Percentiles rank a stretch among this genome's conserved stretches.
Conservation (phyloP, 2,329 filamentous ascomycete species). For the Arthrobotrys entomopaga region DNA sequence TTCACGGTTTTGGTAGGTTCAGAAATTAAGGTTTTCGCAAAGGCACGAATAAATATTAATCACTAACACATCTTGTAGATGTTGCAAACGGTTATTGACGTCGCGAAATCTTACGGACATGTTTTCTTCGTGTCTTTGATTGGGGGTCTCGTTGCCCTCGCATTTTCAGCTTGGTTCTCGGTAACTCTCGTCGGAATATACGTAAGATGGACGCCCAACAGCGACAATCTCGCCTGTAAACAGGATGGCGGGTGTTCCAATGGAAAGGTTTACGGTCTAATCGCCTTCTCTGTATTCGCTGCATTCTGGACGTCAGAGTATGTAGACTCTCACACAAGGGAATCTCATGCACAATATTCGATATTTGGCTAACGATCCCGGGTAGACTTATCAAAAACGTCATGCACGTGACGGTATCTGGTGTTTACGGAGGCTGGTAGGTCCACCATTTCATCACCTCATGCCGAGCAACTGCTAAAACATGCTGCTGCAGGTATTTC, state of each 20-base stretch:
- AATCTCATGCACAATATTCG: too few species aligned
- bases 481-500: constrained; percentile 70
- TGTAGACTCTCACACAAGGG: constrained; percentile 58
- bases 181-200: constrained; percentile 88
- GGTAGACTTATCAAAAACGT: constrained; percentile 77
- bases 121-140: constrained; percentile 87
- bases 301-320: constrained; percentile 95
- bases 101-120: constrained; percentile 84
- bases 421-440: constrained; percentile 86
- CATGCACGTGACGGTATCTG: constrained; percentile 85
- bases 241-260: constrained; percentile 70
- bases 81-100: constrained; percentile 85
- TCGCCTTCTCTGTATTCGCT: constrained; percentile 88
- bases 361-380: too few species aligned
- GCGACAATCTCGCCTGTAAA: constrained; percentile 65
- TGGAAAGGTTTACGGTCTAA: constrained; percentile 81
- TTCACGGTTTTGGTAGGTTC: constrained; percentile 76
- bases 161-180: constrained; percentile 84
- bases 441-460: neutral
- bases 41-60: neutral
- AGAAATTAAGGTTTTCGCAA: neutral
- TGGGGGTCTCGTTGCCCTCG: constrained; percentile 79
- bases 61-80: constrained; percentile 65
- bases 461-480: neutral
- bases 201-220: constrained; percentile 75